Conservation (phyloP, 2,329 filamentous ascomycete species). For the Arachnomyces sp. region DNA sequence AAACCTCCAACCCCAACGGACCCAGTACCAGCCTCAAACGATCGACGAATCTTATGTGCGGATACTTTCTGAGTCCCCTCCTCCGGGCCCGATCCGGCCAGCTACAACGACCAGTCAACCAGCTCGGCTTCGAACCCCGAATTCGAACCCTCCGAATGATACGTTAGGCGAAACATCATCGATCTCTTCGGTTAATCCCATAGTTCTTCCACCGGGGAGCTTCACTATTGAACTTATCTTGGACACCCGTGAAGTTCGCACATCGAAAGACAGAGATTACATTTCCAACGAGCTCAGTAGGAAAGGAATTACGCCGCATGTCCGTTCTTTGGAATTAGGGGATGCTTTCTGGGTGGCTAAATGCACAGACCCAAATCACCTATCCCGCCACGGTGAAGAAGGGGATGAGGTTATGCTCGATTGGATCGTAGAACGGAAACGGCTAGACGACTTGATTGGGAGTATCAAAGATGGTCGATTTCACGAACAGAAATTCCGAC, state of each 20-base stretch:
- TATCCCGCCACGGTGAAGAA: conserved; percentile 49
- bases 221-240: conserved; percentile 68
- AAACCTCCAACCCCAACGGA: not conserved
- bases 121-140: too few relatives aligned
- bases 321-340: conserved; percentile 63
- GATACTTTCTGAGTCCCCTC: too few relatives aligned
- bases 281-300: conserved; percentile 65
- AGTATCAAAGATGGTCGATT: conserved; percentile 79
- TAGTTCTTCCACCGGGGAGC: conserved; percentile 54
- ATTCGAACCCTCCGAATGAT: too few relatives aligned
- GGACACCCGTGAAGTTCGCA: conserved; percentile 66
- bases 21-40: not conserved
- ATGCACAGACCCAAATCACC: conserved; percentile 51
- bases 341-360: conserved; percentile 76
- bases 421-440: conserved; percentile 74
- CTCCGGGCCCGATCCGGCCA: not conserved
- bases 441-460: conserved; percentile 69
- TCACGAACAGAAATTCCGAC: conserved; percentile 75
- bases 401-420: conserved; percentile 65
- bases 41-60: too few relatives aligned
- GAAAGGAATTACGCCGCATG: conserved; percentile 57
- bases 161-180: conserved; percentile 3
- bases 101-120: not conserved
- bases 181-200: conserved; percentile 44
- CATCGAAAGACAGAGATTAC: conserved; percentile 67